Base-by-base conservation (phyloP, 106 monocot species). In the Posidonia australis region DNA sequence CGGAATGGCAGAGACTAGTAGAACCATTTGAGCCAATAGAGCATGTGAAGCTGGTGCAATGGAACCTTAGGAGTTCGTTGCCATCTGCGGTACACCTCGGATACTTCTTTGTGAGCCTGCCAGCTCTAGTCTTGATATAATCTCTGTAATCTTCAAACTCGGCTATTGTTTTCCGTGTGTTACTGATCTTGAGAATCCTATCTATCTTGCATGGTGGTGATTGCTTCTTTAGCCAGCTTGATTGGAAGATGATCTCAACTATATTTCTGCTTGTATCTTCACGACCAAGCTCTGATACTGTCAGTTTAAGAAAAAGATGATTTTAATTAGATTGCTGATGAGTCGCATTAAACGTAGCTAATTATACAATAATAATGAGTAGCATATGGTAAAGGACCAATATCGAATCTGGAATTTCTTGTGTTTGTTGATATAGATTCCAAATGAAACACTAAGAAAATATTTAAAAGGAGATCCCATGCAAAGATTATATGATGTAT, bases 121-220 rank as follows among this genome's bases (percentile, higher is more conserved):
- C 42, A 24, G 67, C 51, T 25, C 43, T 74, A 16, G 41, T 53
- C 44, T 68, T 74, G 16, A 74, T 54, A 14, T 56, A 51, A 51
- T 74, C 53, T 47, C 74, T 55, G 62, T 69, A 80, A 14, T 76
- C 70, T 65, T 75, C 75, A 17, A 75, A 75, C 13, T 21, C 52
- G 16, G 68, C 7, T 10, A 75, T 60, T 3, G 52, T 75, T 32
- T 24, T 61, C 51, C 27, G 16, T 25, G 67, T 68, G 30, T 68
- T 75, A 42, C 68, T 66, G 53, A 75, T 68, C 67, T 74, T 68
- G 19, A 75, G 68, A 44, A 75, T 62, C 54, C 62, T 27, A 60
- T 75, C 68, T 26, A 75, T 75, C 52, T 75, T 67, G 75, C 67
- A 75, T 9, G 60, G n/a, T 10, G 53, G 68, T 0, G 75, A 5